A percentile compares a stretch with the other conserved stretches of the same genome.
These are phyloP conservation scores for Zygosaccharomyces siamensis DNA, from an alignment of 805 yeast genomes.

Conservation along the genomic window DNA sequence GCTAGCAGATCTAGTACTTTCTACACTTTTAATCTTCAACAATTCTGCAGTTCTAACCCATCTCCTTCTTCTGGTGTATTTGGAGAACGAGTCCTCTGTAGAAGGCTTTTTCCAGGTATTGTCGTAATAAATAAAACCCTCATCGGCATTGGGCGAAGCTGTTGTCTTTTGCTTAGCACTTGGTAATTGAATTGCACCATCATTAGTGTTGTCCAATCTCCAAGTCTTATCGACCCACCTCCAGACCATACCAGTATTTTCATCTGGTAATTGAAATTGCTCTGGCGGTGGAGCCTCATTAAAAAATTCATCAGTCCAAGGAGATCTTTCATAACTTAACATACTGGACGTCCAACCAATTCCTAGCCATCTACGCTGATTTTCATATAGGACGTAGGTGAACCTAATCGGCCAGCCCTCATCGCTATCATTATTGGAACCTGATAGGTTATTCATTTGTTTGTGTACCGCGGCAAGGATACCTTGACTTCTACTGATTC, in stretches of 20 bases:
- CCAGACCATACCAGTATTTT: constrained; percentile 75
- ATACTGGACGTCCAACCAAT: constrained; percentile 96
- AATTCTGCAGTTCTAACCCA: constrained; percentile 95
- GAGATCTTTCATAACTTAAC: constrained; percentile 85
- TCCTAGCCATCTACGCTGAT: constrained; percentile 95
- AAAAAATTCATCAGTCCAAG: constrained; percentile 96
- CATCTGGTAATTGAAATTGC: constrained; percentile 73
- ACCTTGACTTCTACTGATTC: constrained; percentile 40
- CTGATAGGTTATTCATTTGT: constrained; percentile 35
- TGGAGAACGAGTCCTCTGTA: constrained; percentile 80
- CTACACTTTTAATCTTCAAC: constrained; percentile 34
- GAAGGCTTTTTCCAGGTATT: constrained; percentile 92
- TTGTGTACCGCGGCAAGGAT: constrained; percentile 42
- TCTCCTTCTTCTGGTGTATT: constrained; percentile 89
- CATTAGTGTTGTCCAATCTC: constrained; percentile 85
- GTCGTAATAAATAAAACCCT: constrained; percentile 84
- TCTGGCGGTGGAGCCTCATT: constrained; percentile 80
- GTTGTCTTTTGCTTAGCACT: constrained; percentile 49
- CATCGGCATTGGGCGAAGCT: constrained; percentile 71
- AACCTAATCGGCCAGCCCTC: constrained; percentile 61
- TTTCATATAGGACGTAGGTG: constrained; percentile 88
- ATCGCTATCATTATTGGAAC: constrained; percentile 22
- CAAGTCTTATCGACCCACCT: constrained; percentile 92
- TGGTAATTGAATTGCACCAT: constrained; percentile 72
- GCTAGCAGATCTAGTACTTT: constrained; percentile 3